Base-by-base conservation (phyloP, 768 basidiomycete genomes). In the Russula olivacea region DNA sequence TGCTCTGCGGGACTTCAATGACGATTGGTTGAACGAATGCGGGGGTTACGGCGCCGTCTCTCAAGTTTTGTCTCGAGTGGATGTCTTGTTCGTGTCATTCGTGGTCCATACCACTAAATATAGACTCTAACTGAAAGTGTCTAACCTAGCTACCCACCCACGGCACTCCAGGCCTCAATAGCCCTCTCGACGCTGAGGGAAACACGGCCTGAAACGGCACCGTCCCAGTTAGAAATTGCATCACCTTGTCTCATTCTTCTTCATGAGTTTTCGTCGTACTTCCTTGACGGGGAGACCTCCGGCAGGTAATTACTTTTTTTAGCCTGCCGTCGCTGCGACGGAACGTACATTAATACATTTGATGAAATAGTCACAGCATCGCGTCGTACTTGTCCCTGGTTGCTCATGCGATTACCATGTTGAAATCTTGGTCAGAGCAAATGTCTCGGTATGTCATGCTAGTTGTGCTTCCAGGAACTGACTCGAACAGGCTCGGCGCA, bases 31-130 rank as follows among this genome's bases (percentile, higher is more conserved):
- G 5, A 68, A 64, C 21, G 60, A 67, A 45, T 70, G 71, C 43
- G 68, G 72, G 25, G 74, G 75, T 6, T 65, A 69, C 48, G 77
- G 77, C 7, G 41, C 58, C 3, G 69, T 67, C 3, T 60, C 68
- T 15, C 56, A 66, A 19, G 52, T 69, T 4, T 63, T 75, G 3
- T 70, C 68, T 15, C 68, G 70, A 21, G 71, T 74, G n/a, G 68
- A 74, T 11, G 74, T 88, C 56, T 80, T 86, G 89, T 90, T 64
- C 61, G 83, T 78, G 45, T 45, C 19, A 43, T n/a, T 19, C 19
- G 5, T 59, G 36, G 15, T 38, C 3, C 21, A 15, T n/a, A 14
- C 30, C 8, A 48, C 19, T 9, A 11, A 48, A n/a, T 25, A 32
- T 7, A 6, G 23, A 25, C 54, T 41, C 54, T 41, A 3, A 40